Percentiles rank a stretch among this genome's conserved stretches.
Evolutionary conservation across 75 land plant genomes (phyloP).

Genomic region (Larix kaempferi): DNA sequence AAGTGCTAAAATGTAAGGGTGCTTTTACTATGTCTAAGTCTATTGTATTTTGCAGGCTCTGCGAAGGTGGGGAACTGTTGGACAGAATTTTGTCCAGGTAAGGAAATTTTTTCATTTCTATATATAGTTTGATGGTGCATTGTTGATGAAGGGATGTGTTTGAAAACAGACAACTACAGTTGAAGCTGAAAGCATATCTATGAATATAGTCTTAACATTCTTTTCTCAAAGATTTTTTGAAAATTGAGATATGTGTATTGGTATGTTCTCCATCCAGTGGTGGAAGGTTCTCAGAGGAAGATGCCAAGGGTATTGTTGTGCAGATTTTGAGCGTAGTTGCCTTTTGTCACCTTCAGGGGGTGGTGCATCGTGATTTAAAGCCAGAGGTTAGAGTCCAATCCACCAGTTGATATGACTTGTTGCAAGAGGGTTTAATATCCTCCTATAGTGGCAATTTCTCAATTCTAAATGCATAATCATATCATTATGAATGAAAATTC

Average conservation of each 20-base stretch:
- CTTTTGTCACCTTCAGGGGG: conserved; percentile 91
- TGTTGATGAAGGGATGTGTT: background rate
- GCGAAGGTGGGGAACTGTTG: conserved; percentile 88
- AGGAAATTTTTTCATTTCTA: no score
- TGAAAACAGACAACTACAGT: background rate
- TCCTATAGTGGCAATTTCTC: background rate
- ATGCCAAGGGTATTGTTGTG: conserved; percentile 66
- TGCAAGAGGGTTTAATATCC: background rate
- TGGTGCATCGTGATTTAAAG: conserved; percentile 87
- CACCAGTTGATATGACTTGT: background rate
- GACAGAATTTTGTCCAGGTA: conserved; percentile 87
- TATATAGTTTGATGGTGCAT: no score
- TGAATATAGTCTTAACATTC: background rate
- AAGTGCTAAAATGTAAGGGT: background rate
- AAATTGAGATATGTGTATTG: background rate
- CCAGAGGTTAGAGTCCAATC: conserved; percentile 64
- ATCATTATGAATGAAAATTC: background rate
- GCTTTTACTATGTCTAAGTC: background rate
- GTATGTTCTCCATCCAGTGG: conserved; percentile 21
- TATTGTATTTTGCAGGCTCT: conserved; percentile 34
- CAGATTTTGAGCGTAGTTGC: conserved; percentile 81
- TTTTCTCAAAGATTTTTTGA: background rate
- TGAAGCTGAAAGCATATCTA: background rate
- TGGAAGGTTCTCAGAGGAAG: conserved; percentile 73
- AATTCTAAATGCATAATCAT: background rate